A percentile compares a stretch with the other conserved stretches of the same genome.
These are phyloP conservation scores for Phyllosticta citrichinensis DNA, from an alignment of 2,329 filamentous ascomycete species.

Conservation along the genomic window DNA sequence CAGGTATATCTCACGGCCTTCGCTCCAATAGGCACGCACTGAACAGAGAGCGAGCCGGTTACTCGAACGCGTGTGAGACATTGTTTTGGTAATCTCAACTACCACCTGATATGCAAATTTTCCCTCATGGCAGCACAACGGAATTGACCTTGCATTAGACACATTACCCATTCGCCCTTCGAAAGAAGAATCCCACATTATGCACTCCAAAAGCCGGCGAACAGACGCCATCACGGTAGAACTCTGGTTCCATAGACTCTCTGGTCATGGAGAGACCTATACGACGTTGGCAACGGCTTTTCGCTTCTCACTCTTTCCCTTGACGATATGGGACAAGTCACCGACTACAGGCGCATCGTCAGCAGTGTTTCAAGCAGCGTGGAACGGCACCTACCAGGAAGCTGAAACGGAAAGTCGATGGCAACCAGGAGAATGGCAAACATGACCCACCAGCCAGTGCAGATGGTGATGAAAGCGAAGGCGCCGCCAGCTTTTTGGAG, in stretches of 20 bases:
- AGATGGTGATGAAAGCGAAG: conserved; percentile 37
- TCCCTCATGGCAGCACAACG: too few species aligned
- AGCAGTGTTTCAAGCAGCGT: background rate
- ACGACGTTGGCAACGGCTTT: background rate
- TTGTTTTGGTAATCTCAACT: too few species aligned
- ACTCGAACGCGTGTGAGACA: too few species aligned
- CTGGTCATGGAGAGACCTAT: background rate
- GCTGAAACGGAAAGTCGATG: conserved; percentile 41
- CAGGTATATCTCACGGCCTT: too few species aligned
- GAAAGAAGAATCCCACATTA: background rate
- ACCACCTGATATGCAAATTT: too few species aligned
- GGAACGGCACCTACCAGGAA: conserved; percentile 1
- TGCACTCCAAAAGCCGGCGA: background rate
- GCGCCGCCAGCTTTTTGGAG: conserved; percentile 37
- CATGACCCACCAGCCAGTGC: conserved; percentile 45
- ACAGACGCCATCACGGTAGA: background rate
- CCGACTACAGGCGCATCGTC: conserved; percentile 21
- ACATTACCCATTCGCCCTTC: too few species aligned
- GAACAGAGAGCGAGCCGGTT: too few species aligned
- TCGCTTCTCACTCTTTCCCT: conserved; percentile 31
- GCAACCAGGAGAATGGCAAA: conserved; percentile 44
- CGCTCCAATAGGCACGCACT: too few species aligned
- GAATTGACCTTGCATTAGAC: too few species aligned
- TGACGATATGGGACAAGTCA: conserved; percentile 35
- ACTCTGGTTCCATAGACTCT: background rate